Percentiles rank a stretch among this genome's conserved stretches.
Conservation (phyloP, 2,329 filamentous ascomycete genomes). For the Dothistroma septosporum region DNA sequence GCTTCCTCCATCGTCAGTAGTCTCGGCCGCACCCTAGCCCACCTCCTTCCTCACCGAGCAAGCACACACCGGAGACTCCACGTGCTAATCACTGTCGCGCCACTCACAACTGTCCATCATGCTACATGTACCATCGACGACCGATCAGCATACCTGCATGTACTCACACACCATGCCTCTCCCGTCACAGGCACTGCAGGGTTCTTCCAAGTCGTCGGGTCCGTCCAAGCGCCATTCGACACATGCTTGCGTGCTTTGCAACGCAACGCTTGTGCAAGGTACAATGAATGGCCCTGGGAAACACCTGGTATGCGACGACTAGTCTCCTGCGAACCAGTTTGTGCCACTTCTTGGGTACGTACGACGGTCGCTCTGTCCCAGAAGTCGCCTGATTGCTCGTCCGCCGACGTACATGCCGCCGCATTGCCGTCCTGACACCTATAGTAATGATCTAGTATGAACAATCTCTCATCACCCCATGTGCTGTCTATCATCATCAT, state of each 20-base stretch:
- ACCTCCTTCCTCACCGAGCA: not conserved
- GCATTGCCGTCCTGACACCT: not conserved
- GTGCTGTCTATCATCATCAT: not conserved
- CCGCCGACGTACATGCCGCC: not conserved
- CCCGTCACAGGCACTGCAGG: not conserved
- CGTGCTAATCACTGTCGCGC: not conserved
- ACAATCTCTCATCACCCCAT: not conserved
- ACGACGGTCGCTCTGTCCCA: not conserved
- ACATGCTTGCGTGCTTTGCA: not conserved
- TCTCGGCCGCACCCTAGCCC: not conserved
- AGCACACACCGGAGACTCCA: not conserved
- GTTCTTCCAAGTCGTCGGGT: not conserved
- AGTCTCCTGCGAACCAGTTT: not conserved
- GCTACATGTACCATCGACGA: not conserved
- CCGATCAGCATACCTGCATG: conserved; percentile 1
- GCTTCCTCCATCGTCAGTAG: not conserved
- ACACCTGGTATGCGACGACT: not conserved
- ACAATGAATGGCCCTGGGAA: not conserved
- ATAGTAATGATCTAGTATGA: not conserved
- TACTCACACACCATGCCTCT: too few species aligned
- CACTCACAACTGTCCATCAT: not conserved
- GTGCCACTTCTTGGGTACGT: not conserved
- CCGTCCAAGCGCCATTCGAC: not conserved
- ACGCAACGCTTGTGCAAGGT: not conserved
- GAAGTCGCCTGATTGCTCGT: not conserved